Percentiles rank a stretch among this genome's conserved stretches.
Conservation (phyloP, 176 grass and related monocot genomes). For the Olyra latifolia region DNA sequence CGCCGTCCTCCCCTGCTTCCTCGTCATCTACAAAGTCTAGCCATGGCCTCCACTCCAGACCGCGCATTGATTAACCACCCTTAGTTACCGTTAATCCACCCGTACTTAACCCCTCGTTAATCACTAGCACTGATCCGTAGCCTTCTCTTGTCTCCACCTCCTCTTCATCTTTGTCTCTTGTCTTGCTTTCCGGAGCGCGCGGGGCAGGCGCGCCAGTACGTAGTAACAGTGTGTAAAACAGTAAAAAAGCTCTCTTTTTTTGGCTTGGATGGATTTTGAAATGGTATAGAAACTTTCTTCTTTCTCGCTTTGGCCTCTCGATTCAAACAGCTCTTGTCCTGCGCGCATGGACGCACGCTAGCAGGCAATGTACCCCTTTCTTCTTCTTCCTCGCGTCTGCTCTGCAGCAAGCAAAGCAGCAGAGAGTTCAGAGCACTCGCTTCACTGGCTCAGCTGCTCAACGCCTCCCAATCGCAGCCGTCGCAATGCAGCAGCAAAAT, state of each 20-base stretch:
- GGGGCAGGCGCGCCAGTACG: conserved; percentile 5
- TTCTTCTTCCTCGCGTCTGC: not conserved
- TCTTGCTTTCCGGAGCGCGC: conserved; percentile 34
- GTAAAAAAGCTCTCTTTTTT: conserved; percentile 42
- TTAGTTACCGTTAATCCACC: not conserved
- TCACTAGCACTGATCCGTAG: conserved; percentile 4
- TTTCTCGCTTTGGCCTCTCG: conserved; percentile 17
- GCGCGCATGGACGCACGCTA: not conserved
- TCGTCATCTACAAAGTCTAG: conserved; percentile 68
- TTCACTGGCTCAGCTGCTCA: no score
- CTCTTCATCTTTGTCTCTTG: conserved; percentile 13
- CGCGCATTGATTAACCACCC: conserved; percentile 5
- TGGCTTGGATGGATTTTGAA: conserved; percentile 34
- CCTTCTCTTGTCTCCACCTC: not conserved
- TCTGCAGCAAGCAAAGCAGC: not conserved
- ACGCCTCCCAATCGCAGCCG: no score
- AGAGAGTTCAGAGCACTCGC: not conserved
- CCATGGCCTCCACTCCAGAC: not conserved
- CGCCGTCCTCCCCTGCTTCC: conserved; percentile 71
- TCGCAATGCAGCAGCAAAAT: not conserved
- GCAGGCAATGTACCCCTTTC: not conserved
- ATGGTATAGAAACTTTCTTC: conserved; percentile 44
- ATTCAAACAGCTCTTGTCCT: conserved; percentile 24
- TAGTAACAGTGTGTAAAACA: conserved; percentile 51
- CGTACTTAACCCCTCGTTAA: conserved; percentile 31